These are phyloP conservation scores for Phytophthora foliorum DNA, from an alignment of 352 stramenopile genomes.

Conservation along the genomic window DNA sequence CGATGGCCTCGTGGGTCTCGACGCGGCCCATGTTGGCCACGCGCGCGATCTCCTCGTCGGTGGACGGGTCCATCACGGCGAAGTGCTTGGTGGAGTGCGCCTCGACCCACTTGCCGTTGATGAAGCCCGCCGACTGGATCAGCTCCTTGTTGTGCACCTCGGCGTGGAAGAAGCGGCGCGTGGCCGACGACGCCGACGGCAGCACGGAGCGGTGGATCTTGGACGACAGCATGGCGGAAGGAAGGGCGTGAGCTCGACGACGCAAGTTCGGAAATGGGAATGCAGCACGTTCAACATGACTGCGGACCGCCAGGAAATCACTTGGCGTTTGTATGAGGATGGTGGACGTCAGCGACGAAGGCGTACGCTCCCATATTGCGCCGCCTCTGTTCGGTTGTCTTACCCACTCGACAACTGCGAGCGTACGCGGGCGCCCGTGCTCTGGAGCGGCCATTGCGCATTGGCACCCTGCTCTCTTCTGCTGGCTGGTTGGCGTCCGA, in stretches of 20 bases:
- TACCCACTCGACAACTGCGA: constrained; percentile 7
- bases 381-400: no score
- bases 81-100: constrained; percentile 65
- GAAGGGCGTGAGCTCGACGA: constrained; percentile 9
- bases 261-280: constrained; percentile 42
- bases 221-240: constrained; percentile 35
- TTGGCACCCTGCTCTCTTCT: not conserved
- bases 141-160: constrained; percentile 72
- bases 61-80: constrained; percentile 80
- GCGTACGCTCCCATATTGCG: constrained; percentile 31
- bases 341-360: constrained; percentile 47
- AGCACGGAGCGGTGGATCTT: constrained; percentile 42
- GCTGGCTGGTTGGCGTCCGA: not conserved
- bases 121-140: constrained; percentile 81
- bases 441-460: not conserved
- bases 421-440: constrained; percentile 4
- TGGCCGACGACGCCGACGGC: constrained; percentile 17
- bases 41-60: constrained; percentile 71
- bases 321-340: constrained; percentile 29
- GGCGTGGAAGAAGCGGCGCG: constrained; percentile 56
- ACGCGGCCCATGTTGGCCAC: constrained; percentile 75
- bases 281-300: constrained; percentile 14
- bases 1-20: constrained; percentile 83
- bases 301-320: constrained; percentile 1
- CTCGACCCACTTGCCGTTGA: constrained; percentile 83